Percentiles rank a stretch among this genome's conserved stretches.
Conservation (phyloP, 176 grass and related monocot genomes). For the Triticum dicoccoides region DNA sequence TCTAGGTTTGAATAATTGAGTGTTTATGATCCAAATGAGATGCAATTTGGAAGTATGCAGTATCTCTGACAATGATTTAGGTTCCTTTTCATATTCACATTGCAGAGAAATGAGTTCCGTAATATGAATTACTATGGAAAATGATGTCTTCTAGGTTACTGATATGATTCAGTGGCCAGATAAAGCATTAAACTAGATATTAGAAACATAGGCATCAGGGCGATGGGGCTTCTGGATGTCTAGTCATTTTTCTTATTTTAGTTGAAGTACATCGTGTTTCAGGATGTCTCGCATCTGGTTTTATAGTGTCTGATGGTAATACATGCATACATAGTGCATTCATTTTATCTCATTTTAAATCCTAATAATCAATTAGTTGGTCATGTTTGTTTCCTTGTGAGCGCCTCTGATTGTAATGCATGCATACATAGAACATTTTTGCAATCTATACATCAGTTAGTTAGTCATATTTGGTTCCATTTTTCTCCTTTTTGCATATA, state of each 20-base stretch:
- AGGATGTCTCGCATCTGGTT: neutral
- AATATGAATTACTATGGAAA: neutral
- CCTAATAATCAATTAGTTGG: neutral
- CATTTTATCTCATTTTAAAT: neutral
- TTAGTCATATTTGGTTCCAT: neutral
- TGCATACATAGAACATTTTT: slow-evolving; percentile 1
- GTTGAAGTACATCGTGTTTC: neutral
- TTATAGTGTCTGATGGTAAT: neutral
- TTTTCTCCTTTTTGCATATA: neutral
- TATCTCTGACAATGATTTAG: neutral
- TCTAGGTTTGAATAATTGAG: neutral
- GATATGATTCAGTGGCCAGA: slow-evolving; percentile 1
- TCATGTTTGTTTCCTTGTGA: neutral
- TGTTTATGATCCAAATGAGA: slow-evolving; percentile 2
- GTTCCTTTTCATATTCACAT: neutral
- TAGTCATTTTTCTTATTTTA: neutral
- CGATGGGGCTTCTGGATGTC: neutral
- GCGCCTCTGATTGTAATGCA: neutral
- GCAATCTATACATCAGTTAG: neutral
- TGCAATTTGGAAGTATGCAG: neutral
- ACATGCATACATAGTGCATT: neutral
- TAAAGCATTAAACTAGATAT: slow-evolving; percentile 12
- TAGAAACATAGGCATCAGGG: neutral
- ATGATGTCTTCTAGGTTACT: neutral
- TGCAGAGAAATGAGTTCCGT: neutral